These are phyloP conservation scores for Diospyros lotus DNA, from an alignment of 148 eudicot genomes.

Conservation along the genomic window DNA sequence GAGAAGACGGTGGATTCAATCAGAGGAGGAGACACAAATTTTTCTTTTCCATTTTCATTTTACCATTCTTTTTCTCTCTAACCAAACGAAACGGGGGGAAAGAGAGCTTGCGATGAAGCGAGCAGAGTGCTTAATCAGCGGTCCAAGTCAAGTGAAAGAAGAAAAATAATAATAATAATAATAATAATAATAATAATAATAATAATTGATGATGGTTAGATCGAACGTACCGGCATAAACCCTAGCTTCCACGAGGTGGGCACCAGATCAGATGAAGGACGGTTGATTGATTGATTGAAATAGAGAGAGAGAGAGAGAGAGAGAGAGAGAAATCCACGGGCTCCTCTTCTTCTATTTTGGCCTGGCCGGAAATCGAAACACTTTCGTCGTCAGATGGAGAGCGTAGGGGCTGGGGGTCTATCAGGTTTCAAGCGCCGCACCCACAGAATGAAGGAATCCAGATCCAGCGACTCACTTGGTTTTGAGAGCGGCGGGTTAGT, in stretches of 20 bases:
- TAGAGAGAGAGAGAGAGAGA: too few species aligned
- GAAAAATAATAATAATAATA: neutral
- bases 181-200: neutral
- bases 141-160: neutral
- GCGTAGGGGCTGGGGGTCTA: constrained; percentile 9
- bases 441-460: constrained; percentile 17
- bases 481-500: neutral
- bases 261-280: neutral
- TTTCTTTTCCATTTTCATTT: neutral
- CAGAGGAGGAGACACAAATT: neutral
- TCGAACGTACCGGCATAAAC: constrained; percentile 10
- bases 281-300: neutral
- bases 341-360: neutral
- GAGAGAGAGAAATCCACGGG: too few species aligned
- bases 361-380: neutral
- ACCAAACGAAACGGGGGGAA: neutral
- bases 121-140: neutral
- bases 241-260: neutral
- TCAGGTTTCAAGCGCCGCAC: constrained; percentile 20
- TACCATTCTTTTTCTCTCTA: neutral
- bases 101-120: neutral
- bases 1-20: neutral
- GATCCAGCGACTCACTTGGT: constrained; percentile 18
- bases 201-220: neutral
- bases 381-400: neutral